Percentiles rank a stretch among this genome's conserved stretches.
Conservation (phyloP, 768 basidiomycete species). For the Xerocomellus amylosporus region DNA sequence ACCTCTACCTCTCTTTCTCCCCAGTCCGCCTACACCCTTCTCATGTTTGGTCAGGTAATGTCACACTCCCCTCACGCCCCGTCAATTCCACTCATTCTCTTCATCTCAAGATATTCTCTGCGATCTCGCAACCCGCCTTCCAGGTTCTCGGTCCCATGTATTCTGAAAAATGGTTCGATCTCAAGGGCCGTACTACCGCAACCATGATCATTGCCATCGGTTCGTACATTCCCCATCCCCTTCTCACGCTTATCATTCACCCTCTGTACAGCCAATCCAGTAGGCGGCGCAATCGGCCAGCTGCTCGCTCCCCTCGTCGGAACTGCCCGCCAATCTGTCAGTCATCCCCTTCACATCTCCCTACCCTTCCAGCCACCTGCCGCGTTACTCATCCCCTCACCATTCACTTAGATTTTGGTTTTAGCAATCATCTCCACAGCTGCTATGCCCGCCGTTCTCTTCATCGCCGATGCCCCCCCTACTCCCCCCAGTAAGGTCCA, state of each 20-base stretch:
- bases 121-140: slow-evolving; percentile 67
- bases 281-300: slow-evolving; percentile 73
- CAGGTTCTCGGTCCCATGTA: slow-evolving; percentile 79
- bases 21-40: slow-evolving; percentile 55
- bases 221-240: slow-evolving; percentile 13
- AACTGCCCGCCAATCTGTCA: slow-evolving; percentile 55
- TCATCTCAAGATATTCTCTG: slow-evolving; percentile 52
- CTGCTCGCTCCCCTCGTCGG: slow-evolving; percentile 64
- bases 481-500: slow-evolving; percentile 67
- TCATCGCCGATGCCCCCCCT: slow-evolving; percentile 63
- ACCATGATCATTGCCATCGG: slow-evolving; percentile 58
- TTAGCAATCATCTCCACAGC: slow-evolving; percentile 71
- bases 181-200: slow-evolving; percentile 73
- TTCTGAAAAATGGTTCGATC: slow-evolving; percentile 81
- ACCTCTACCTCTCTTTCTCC: slow-evolving; percentile 53
- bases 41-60: slow-evolving; percentile 68
- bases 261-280: slow-evolving; percentile 55
- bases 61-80: background rate
- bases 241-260: background rate
- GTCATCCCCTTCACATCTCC: slow-evolving; percentile 17
- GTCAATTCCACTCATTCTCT: background rate
- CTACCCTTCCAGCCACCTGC: background rate
- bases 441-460: slow-evolving; percentile 52
- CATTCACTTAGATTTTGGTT: slow-evolving; percentile 52
- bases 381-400: background rate